Evolutionary conservation across 768 basidiomycete genomes (phyloP).

Genomic region (Hygrophorus russula): DNA sequence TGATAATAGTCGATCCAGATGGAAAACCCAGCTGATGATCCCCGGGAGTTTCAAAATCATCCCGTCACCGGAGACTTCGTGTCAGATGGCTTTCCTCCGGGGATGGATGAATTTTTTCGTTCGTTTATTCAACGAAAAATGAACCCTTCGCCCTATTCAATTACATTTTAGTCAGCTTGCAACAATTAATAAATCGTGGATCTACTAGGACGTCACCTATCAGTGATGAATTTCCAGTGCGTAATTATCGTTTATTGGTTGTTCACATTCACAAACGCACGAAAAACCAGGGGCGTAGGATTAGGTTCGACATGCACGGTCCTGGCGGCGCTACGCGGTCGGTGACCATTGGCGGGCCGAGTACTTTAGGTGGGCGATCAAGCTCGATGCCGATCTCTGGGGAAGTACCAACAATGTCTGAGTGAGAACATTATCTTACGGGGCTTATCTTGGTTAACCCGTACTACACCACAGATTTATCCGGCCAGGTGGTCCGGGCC

Average conservation of each 20-base stretch:
- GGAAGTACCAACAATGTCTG: slow-evolving; percentile 36
- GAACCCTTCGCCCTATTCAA: slow-evolving; percentile 1
- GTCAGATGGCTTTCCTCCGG: slow-evolving; percentile 22
- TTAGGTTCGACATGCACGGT: slow-evolving; percentile 18
- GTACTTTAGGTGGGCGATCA: slow-evolving; percentile 5
- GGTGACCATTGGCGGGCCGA: slow-evolving; percentile 16
- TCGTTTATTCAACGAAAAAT: slow-evolving; percentile 9
- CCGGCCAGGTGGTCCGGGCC: slow-evolving; percentile 19
- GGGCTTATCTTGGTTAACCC: slow-evolving; percentile 3
- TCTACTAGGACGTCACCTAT: background rate
- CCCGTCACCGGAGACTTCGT: slow-evolving; percentile 17
- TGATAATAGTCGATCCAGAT: slow-evolving; percentile 32
- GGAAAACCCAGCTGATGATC: slow-evolving; percentile 66
- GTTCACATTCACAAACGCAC: background rate
- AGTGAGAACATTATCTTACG: slow-evolving; percentile 25
- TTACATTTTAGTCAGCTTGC: slow-evolving; percentile 10
- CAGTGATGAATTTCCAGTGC: too few relatives aligned
- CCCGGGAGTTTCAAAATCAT: slow-evolving; percentile 47
- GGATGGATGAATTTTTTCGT: slow-evolving; percentile 42
- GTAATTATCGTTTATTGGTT: too few relatives aligned
- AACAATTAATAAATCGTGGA: slow-evolving; percentile 13
- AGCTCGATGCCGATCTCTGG: slow-evolving; percentile 9
- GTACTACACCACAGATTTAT: slow-evolving; percentile 19
- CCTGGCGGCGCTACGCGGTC: background rate
- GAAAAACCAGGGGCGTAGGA: background rate